Conservation (phyloP, 176 grass and related monocot genomes). For the Triticum timopheevii region DNA sequence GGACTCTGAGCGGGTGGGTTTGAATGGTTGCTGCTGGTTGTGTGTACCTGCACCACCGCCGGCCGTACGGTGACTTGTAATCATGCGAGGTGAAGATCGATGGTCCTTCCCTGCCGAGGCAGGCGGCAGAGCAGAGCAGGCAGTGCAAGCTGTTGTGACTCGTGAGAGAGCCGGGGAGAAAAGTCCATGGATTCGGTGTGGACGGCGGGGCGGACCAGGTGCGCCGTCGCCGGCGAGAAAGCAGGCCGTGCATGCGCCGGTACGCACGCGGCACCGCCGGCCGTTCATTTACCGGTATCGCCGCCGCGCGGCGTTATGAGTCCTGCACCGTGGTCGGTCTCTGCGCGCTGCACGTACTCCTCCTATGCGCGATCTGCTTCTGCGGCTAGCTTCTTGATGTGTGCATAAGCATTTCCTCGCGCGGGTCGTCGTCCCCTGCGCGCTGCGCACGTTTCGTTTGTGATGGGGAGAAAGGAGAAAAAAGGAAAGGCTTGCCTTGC, state of each 20-base stretch:
- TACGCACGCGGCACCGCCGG: too few species aligned
- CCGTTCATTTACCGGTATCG: too few species aligned
- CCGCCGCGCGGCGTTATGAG: too few species aligned
- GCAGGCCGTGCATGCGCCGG: not conserved
- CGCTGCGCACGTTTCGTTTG: not conserved
- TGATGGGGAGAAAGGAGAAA: not conserved
- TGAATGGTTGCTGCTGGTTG: not conserved
- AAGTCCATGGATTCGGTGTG: not conserved
- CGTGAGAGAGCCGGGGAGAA: not conserved
- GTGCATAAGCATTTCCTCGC: too few species aligned
- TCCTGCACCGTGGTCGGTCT: too few species aligned
- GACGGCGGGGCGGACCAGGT: slow-evolving; percentile 33
- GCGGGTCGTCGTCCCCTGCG: too few species aligned
- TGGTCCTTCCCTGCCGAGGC: not conserved
- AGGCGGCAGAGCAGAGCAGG: not conserved
- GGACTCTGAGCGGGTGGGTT: not conserved
- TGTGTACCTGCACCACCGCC: not conserved
- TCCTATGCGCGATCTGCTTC: not conserved
- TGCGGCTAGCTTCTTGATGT: not conserved
- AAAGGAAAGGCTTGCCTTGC: not conserved
- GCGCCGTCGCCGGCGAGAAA: not conserved
- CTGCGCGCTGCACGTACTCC: too few species aligned
- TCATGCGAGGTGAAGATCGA: not conserved
- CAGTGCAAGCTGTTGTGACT: not conserved
- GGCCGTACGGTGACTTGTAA: not conserved